Percentiles rank a stretch among this genome's conserved stretches.
Evolutionary conservation across 495 filamentous ascomycete genomes (phyloP).

Genomic region (Bacidia gigantensis): DNA sequence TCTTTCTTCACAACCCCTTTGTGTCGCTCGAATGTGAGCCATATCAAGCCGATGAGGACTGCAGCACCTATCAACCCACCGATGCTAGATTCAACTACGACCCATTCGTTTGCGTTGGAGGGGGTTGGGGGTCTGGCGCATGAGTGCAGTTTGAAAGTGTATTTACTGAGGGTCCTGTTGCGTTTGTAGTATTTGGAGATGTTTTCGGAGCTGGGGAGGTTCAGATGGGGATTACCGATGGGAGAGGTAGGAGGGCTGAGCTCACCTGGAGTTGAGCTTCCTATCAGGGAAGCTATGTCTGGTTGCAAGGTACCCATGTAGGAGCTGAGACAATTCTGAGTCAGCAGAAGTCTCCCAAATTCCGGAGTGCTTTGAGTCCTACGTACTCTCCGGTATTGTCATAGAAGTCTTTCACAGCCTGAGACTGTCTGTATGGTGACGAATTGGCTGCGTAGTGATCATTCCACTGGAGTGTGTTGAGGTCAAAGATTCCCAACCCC

Average conservation of each 20-base stretch:
- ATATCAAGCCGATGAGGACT: not conserved
- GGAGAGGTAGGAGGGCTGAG: no score
- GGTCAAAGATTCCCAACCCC: slow-evolving; percentile 14
- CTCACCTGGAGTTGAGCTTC: not conserved
- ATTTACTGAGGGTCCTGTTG: no score
- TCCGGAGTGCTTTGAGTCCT: not conserved
- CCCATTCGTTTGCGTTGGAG: not conserved
- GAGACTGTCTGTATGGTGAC: slow-evolving; percentile 9
- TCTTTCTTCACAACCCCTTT: no score
- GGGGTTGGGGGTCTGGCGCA: no score
- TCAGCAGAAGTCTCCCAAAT: not conserved
- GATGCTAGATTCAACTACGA: not conserved
- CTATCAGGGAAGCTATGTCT: not conserved
- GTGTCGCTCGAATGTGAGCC: not conserved
- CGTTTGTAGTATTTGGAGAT: no score
- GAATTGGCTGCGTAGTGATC: slow-evolving; percentile 8
- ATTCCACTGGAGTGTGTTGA: slow-evolving; percentile 1
- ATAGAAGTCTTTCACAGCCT: slow-evolving; percentile 12
- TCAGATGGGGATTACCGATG: no score
- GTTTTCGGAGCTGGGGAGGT: no score
- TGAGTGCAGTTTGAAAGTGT: no score
- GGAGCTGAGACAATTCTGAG: not conserved
- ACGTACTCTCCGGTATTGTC: not conserved
- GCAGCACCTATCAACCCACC: not conserved
- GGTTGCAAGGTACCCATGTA: not conserved